These are phyloP conservation scores for Aspergillus bridgeri DNA, from an alignment of 495 filamentous ascomycete species.

Conservation along the genomic window DNA sequence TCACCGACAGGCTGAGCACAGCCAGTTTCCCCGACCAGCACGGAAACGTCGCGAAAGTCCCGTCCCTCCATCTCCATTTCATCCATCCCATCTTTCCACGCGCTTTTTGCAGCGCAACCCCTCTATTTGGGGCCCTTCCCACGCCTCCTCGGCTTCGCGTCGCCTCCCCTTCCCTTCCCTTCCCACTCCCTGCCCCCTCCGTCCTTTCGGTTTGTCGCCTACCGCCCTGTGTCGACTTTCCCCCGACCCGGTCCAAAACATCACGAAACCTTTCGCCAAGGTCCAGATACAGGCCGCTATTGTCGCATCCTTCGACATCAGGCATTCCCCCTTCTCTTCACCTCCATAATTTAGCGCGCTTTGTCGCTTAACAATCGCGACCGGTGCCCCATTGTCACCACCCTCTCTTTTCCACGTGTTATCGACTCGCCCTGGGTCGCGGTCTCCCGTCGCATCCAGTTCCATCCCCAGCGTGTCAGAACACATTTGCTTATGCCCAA, in stretches of 20 bases:
- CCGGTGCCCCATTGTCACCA: constrained; percentile 16
- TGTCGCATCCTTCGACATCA: constrained; percentile 28
- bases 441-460: constrained; percentile 21
- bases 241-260: constrained; percentile 29
- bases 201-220: constrained; percentile 27
- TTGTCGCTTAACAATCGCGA: constrained; percentile 22
- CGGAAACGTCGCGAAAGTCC: constrained; percentile 42
- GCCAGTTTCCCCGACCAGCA: constrained; percentile 43
- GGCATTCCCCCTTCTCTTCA: constrained; percentile 9
- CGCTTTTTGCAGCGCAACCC: constrained; percentile 33
- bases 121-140: constrained; percentile 24
- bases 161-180: constrained; percentile 22
- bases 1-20: constrained; percentile 31
- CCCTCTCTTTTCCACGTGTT: constrained; percentile 20
- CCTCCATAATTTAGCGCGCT: constrained; percentile 15
- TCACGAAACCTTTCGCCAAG: constrained; percentile 39
- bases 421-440: constrained; percentile 8
- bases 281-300: constrained; percentile 24
- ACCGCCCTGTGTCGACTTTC: constrained; percentile 19
- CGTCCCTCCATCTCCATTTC: constrained; percentile 46
- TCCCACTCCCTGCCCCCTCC: constrained; percentile 28
- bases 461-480: constrained; percentile 15
- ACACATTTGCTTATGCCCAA: constrained; percentile 32
- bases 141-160: constrained; percentile 19
- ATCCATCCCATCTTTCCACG: constrained; percentile 38